phyloP scores from a whole-genome alignment of 306 rosid species.

The Cajanus cajan region DNA sequence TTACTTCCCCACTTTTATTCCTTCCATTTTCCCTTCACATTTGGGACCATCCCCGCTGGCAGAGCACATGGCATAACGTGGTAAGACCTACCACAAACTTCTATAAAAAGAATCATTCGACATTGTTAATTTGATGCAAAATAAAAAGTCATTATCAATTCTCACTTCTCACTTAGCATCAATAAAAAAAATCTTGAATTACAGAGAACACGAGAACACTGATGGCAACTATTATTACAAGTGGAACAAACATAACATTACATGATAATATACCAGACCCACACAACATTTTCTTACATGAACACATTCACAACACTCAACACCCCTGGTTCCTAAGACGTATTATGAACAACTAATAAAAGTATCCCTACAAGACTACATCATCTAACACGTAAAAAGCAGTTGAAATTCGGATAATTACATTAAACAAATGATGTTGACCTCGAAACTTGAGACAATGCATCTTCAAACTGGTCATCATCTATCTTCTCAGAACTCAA shows the following conservation, averaged over 20 bases:
- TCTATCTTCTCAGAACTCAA: constrained; percentile 70
- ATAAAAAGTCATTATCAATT: not conserved
- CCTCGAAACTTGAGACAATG: constrained; percentile 66
- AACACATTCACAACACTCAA: not conserved
- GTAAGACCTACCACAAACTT: not conserved
- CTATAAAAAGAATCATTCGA: not conserved
- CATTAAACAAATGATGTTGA: constrained; percentile 49
- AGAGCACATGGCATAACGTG: not conserved
- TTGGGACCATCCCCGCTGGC: not conserved
- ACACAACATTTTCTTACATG: constrained; percentile 18
- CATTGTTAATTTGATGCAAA: constrained; percentile 4
- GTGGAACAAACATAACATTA: not conserved
- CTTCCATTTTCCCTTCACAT: not conserved
- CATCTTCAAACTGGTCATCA: constrained; percentile 70
- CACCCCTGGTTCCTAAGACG: constrained; percentile 33
- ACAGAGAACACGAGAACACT: not conserved
- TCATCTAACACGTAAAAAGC: constrained; percentile 2
- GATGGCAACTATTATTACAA: constrained; percentile 19
- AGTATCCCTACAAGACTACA: constrained; percentile 18
- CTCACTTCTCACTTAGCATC: not conserved
- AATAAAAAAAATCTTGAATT: not conserved
- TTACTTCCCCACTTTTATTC: not conserved
- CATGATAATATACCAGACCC: constrained; percentile 13
- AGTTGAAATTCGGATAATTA: constrained; percentile 16
- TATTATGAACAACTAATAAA: constrained; percentile 41